phyloP scores from a whole-genome alignment of 2,329 filamentous ascomycete species.

The Ambrosiella cleistominuta region DNA sequence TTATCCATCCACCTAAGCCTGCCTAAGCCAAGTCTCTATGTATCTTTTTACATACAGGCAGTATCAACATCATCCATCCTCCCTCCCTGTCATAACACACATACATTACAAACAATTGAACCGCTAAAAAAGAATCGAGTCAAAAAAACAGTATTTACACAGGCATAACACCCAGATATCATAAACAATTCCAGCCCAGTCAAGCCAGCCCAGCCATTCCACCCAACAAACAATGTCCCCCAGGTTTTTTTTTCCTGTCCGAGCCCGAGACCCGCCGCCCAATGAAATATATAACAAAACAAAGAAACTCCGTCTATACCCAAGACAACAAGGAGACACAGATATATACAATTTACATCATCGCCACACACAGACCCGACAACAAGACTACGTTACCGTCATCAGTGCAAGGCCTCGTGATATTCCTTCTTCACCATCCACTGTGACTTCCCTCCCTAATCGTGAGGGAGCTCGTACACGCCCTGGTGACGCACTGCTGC shows the following conservation, averaged over 20 bases:
- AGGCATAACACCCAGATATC: conserved; percentile 5
- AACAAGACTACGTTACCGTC: neutral
- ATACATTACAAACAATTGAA: neutral
- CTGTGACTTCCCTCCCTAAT: conserved; percentile 1
- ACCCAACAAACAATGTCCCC: neutral
- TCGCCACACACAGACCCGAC: neutral
- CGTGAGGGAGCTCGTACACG: neutral
- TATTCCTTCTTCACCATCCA: conserved; percentile 3
- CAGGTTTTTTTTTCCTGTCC: neutral
- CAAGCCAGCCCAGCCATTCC: neutral
- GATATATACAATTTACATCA: conserved; percentile 1
- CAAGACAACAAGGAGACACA: neutral
- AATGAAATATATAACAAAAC: neutral
- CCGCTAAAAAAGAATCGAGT: neutral
- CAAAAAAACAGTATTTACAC: conserved; percentile 3
- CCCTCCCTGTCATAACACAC: neutral
- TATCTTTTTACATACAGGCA: too few relatives aligned
- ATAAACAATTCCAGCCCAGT: conserved; percentile 1
- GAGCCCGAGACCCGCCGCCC: neutral
- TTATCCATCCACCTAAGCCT: too few relatives aligned
- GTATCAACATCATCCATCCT: neutral
- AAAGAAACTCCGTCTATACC: neutral
- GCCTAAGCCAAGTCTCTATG: too few relatives aligned
- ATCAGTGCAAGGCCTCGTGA: neutral
- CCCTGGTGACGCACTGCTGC: conserved; percentile 16